A percentile compares a stretch with the other conserved stretches of the same genome.
Conservation (phyloP, 1,284 basidiomycete genomes). For the Exobasidium cylindrosporum region DNA sequence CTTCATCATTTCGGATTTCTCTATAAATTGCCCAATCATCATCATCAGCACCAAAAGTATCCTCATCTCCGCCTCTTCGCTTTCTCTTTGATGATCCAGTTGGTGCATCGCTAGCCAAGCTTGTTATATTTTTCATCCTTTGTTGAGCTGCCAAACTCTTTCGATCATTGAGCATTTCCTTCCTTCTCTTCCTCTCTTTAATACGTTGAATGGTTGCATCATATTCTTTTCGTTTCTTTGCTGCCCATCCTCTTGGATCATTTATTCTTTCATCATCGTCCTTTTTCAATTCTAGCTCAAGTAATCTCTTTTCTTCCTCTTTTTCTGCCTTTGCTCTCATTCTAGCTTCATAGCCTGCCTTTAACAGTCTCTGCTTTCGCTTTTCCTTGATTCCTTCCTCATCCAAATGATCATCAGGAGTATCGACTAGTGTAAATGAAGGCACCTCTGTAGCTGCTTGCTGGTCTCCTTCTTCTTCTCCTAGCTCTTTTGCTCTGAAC, state of each 20-base stretch:
- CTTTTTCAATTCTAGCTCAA: constrained; percentile 68
- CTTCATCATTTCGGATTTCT: constrained; percentile 81
- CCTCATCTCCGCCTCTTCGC: constrained; percentile 55
- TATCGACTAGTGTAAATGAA: constrained; percentile 81
- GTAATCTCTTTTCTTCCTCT: constrained; percentile 66
- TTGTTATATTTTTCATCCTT: constrained; percentile 94
- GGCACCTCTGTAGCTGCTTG: constrained; percentile 65
- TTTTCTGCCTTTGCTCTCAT: constrained; percentile 82
- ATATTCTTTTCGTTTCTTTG: constrained; percentile 40
- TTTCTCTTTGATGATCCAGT: constrained; percentile 59
- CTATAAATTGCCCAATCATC: constrained; percentile 98
- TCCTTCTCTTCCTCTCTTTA: constrained; percentile 76
- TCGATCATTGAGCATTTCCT: constrained; percentile 79
- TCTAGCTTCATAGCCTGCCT: constrained; percentile 91
- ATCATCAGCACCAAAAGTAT: constrained; percentile 91
- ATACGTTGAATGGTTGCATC: constrained; percentile 73
- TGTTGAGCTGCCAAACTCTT: constrained; percentile 95
- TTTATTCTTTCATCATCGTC: constrained; percentile 72
- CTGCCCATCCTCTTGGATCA: constrained; percentile 42
- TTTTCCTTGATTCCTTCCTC: constrained; percentile 94
- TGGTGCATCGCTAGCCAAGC: constrained; percentile 66
- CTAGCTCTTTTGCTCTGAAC: constrained; percentile 70
- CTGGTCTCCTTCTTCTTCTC: constrained; percentile 54
- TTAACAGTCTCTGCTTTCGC: constrained; percentile 84
- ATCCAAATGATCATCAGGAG: constrained; percentile 87